A percentile compares a stretch with the other conserved stretches of the same genome.
phyloP scores from a whole-genome alignment of 306 rosid species.

The Comarum palustre region DNA sequence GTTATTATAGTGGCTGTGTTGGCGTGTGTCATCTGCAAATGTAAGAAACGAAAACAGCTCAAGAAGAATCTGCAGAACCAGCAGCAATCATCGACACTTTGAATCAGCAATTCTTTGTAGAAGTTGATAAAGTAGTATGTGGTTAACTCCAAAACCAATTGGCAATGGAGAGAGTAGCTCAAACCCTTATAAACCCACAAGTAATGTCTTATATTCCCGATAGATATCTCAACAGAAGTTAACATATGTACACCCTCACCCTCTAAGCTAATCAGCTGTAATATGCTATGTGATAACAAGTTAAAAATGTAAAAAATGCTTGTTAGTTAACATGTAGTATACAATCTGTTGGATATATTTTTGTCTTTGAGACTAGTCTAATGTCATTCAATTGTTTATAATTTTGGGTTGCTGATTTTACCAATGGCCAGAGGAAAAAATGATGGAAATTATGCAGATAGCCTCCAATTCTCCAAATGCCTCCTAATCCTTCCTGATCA shows the following conservation, averaged over 20 bases:
- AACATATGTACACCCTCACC: too few relatives aligned
- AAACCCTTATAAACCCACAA: too few relatives aligned
- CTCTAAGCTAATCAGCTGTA: too few relatives aligned
- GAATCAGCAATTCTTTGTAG: not conserved
- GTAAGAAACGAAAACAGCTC: constrained; percentile 1
- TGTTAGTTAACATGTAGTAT: not conserved
- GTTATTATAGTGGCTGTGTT: not conserved
- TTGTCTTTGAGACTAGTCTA: not conserved
- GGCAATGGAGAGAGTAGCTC: too few relatives aligned
- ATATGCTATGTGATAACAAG: too few relatives aligned
- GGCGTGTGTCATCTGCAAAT: constrained; percentile 18
- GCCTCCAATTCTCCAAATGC: not conserved
- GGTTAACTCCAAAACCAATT: too few relatives aligned
- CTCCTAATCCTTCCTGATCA: not conserved
- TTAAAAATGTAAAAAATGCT: too few relatives aligned
- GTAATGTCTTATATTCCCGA: too few relatives aligned
- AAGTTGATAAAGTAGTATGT: too few relatives aligned
- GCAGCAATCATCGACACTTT: not conserved
- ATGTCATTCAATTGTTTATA: not conserved
- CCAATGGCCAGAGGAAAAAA: not conserved
- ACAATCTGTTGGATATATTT: not conserved
- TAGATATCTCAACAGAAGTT: too few relatives aligned
- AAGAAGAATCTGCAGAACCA: not conserved
- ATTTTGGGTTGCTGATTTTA: not conserved
- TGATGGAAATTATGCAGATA: not conserved